Evolutionary conservation across 2,329 filamentous ascomycete species (phyloP).

Genomic region (Fusarium papillatum): DNA sequence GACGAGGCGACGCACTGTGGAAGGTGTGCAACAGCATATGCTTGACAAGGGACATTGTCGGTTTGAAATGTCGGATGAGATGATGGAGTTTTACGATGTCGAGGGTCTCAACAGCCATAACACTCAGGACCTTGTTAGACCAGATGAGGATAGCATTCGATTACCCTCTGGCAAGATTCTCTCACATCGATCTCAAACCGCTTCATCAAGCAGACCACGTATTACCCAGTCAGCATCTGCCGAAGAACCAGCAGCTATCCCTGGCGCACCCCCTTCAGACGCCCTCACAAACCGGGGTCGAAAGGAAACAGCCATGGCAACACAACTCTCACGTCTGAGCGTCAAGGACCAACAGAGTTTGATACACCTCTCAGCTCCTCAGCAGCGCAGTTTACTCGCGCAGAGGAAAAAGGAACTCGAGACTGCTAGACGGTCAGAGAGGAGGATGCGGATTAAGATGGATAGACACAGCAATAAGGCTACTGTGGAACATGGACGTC

Average conservation of each 20-base stretch:
- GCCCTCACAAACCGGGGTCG: slow-evolving; percentile 15
- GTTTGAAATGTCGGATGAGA: slow-evolving; percentile 56
- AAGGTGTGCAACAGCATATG: slow-evolving; percentile 67
- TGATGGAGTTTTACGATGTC: slow-evolving; percentile 50
- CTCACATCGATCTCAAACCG: neutral
- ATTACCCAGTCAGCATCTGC: neutral
- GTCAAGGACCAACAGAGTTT: slow-evolving; percentile 35
- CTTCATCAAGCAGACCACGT: neutral
- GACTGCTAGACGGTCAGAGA: slow-evolving; percentile 4
- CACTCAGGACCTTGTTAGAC: neutral
- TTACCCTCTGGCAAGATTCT: slow-evolving; percentile 9
- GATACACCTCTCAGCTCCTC: slow-evolving; percentile 27
- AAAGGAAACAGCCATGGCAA: slow-evolving; percentile 16
- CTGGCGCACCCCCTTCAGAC: rapidly evolving
- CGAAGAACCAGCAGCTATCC: neutral
- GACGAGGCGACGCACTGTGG: slow-evolving; percentile 54
- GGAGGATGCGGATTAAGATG: slow-evolving; percentile 14
- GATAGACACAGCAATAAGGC: slow-evolving; percentile 30
- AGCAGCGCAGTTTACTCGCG: slow-evolving; percentile 26
- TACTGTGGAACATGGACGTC: slow-evolving; percentile 19
- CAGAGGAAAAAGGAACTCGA: slow-evolving; percentile 34
- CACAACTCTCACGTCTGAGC: slow-evolving; percentile 22
- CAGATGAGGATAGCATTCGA: neutral
- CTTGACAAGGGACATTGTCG: slow-evolving; percentile 62
- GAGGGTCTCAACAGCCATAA: neutral